These are phyloP conservation scores for Penicillium sp. DNA, from an alignment of 2,329 filamentous ascomycete species.

Conservation along the genomic window DNA sequence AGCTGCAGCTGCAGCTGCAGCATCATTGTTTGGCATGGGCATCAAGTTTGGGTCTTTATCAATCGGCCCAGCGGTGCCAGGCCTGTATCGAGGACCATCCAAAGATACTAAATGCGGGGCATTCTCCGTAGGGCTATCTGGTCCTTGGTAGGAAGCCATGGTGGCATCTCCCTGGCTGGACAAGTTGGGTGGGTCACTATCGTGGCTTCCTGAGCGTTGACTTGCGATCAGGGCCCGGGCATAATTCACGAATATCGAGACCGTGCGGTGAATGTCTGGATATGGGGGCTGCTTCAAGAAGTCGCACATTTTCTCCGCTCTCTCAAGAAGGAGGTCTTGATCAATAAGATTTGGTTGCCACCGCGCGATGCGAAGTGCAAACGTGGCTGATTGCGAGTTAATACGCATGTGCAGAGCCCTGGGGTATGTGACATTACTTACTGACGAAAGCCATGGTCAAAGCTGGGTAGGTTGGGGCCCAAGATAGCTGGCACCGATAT, in stretches of 20 bases:
- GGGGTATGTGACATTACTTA: constrained; percentile 22
- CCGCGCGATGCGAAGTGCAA: constrained; percentile 34
- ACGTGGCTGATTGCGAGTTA: constrained; percentile 28
- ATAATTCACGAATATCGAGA: constrained; percentile 39
- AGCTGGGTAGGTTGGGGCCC: constrained; percentile 37
- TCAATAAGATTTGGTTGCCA: constrained; percentile 37
- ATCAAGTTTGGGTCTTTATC: constrained; percentile 20
- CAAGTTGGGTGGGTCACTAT: constrained; percentile 16
- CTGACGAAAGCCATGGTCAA: constrained; percentile 38
- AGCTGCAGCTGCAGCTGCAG: constrained; percentile 13
- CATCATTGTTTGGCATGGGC: constrained; percentile 20
- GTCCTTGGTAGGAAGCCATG: constrained; percentile 12
- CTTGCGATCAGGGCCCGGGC: constrained; percentile 34
- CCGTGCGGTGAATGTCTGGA: constrained; percentile 40
- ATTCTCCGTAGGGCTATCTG: constrained; percentile 19
- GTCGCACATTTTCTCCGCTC: constrained; percentile 34
- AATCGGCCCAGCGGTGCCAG: constrained; percentile 15
- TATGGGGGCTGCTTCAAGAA: constrained; percentile 38
- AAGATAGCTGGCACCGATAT: constrained; percentile 35
- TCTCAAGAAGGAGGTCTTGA: constrained; percentile 29
- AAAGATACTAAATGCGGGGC: constrained; percentile 16
- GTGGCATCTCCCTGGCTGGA: constrained; percentile 17
- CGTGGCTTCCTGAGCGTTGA: constrained; percentile 18
- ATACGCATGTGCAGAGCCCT: not conserved
- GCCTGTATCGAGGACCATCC: constrained; percentile 22